phyloP scores from a whole-genome alignment of 495 filamentous ascomycete genomes.

The Tirmania nivea region DNA sequence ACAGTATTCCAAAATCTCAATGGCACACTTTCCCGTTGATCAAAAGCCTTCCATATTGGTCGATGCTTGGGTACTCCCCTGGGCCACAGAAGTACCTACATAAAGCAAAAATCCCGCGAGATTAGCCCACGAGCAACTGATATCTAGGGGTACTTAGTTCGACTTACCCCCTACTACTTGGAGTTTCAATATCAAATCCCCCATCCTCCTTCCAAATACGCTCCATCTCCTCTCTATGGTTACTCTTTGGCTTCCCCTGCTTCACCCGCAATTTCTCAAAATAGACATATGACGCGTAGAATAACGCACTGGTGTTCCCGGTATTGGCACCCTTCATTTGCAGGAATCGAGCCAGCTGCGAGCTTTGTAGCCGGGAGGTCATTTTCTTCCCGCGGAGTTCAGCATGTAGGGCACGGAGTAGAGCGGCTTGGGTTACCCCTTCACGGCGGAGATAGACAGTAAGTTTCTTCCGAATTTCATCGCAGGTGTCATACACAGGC shows the following conservation, averaged over 20 bases:
- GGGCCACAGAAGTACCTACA: too few species aligned
- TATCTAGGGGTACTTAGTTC: too few species aligned
- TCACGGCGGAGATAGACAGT: constrained; percentile 25
- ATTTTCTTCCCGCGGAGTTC: constrained; percentile 13
- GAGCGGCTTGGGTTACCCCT: constrained; percentile 29
- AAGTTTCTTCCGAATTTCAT: constrained; percentile 34
- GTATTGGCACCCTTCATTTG: constrained; percentile 24
- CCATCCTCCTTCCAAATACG: constrained; percentile 16
- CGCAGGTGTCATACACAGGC: constrained; percentile 31
- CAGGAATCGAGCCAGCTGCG: constrained; percentile 27
- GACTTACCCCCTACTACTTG: neutral
- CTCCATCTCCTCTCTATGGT: constrained; percentile 33
- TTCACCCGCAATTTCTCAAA: constrained; percentile 38
- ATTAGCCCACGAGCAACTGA: too few species aligned
- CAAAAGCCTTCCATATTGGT: too few species aligned
- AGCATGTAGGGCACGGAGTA: constrained; percentile 29
- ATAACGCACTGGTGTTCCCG: constrained; percentile 25
- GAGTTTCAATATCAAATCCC: constrained; percentile 1
- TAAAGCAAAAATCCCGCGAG: too few species aligned
- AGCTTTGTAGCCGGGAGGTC: constrained; percentile 18
- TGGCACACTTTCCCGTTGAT: too few species aligned
- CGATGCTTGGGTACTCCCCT: too few species aligned
- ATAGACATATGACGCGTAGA: constrained; percentile 32
- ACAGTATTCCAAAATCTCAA: too few species aligned
- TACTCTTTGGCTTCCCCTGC: constrained; percentile 32